Evolutionary conservation across 2,329 filamentous ascomycete species (phyloP), one percentile per base, ranked within the genome.

Genomic region (Talaromyces sp.): DNA sequence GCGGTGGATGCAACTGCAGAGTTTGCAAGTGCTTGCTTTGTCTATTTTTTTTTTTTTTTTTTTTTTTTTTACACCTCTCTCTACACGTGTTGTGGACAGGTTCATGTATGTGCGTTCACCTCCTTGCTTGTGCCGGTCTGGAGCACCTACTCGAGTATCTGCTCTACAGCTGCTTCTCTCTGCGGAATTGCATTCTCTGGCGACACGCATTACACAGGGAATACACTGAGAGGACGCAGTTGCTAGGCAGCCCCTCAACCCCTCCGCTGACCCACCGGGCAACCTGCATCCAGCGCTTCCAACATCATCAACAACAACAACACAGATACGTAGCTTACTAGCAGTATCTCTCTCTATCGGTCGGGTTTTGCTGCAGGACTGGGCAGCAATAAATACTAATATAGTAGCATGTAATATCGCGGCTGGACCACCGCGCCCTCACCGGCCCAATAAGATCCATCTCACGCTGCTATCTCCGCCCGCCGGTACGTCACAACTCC

Each of bases 331-430:
- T 15, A 32, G 3, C 36, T 2, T 17, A 19, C 17, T 25, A 47
- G 44, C 15, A 42, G 36, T 15, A 42, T 4, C 11, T 15, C 15
- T 4, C 4, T 13, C 36, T 15, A 13, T 47, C 19, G 19, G 10
- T 61, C 55, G 63, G 64, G 62, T 65, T 64, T 63, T 61, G 61
- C 63, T 67, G 62, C 63, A 60, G 65, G 63, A 67, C 73, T 75
- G 73, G 73, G 73, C 73, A 75, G 72, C 73, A 74, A 75, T 71
- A 70, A 47, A 9, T 6, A 17, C 44, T n/a, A 30, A 30, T 30
- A 15, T 49, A 49, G 17, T 9, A 22, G 27, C 5, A 30, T 30
- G 6, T 17, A n/a, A 47, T 47, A 47, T 39, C n/a, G 8, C 17
- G 36, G 36, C 36, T 39, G 8, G 36, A 22, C 15, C 19, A 36